These are phyloP conservation scores for Oryza glumipatula DNA, from an alignment of 176 grass and related monocot species.

Conservation along the genomic window DNA sequence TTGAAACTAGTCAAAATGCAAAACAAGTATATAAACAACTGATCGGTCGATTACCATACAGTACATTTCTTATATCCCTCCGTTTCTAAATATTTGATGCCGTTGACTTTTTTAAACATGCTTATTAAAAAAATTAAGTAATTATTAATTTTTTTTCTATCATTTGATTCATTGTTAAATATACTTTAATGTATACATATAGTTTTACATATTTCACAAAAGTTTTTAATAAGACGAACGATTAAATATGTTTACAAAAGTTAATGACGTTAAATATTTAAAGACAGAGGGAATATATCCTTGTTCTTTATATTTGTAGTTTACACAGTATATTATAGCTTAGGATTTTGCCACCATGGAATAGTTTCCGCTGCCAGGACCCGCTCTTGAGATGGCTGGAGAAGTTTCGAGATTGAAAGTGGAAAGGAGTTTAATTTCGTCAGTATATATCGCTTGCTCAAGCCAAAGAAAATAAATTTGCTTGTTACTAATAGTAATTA, in stretches of 20 bases:
- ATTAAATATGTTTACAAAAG: no score
- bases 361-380: slow-evolving; percentile 1
- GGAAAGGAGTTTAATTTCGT: background rate
- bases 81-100: no score
- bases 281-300: no score
- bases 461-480: background rate
- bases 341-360: background rate
- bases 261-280: no score
- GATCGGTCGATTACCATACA: background rate
- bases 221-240: no score
- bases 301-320: background rate
- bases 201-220: no score
- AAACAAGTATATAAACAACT: background rate
- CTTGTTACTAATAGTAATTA: background rate
- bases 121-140: no score
- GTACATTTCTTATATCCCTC: background rate
- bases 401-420: background rate
- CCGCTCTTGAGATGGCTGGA: slow-evolving; percentile 18
- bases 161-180: no score
- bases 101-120: no score
- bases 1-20: no score
- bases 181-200: no score
- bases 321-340: background rate
- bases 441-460: background rate
- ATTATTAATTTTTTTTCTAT: no score